Evolutionary conservation across 306 rosid species (phyloP), one percentile per base, ranked within the genome.

Genomic region (Cucurbita argyrosperma): DNA sequence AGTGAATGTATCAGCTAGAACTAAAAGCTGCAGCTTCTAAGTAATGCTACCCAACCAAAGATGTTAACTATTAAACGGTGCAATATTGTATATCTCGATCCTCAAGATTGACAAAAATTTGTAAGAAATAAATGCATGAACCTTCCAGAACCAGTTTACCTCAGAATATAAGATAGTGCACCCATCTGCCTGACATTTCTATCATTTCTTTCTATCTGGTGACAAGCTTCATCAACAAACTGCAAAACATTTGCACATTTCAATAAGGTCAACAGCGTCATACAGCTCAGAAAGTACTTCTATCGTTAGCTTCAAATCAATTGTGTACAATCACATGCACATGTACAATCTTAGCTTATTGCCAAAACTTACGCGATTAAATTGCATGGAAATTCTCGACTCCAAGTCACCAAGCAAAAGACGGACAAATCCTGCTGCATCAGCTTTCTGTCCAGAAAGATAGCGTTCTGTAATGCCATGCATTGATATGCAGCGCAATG

Each of bases 401-500:
- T 91, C 99, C 50, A 94, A 77, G 77, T 91, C 97, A 65, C 87
- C 97, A 71, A 94, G 97, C 88, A 94, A 74, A 79, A 89, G 82
- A 72, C 91, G 90, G 53, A 94, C 99, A 85, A 88, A 89, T 77
- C 97, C 96, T 55, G 99, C 97, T 65, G 97, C 96, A 81, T 91
- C 97, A 68, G 89, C 92, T 85, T 91, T 91, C 80, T 87, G 97
- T 80, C 96, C 79, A 52, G 96, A 89, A 66, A 94, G 97, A 89
- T 88, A 91, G 66, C 90, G 90, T 84, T 94, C 97, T 26, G 99
- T 94, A 74, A 83, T 85, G 76, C 99, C 99, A 83, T 94, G 96
- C 97, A 94, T 91, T 57, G 99, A 94, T 86, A 94, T 94, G 86
- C 99, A 86, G 76, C 96, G 88, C 51, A 94, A 83, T 40, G 99